Conservation (phyloP, 2,329 filamentous ascomycete species). For the Paecilomyces dactylethromorphus region DNA sequence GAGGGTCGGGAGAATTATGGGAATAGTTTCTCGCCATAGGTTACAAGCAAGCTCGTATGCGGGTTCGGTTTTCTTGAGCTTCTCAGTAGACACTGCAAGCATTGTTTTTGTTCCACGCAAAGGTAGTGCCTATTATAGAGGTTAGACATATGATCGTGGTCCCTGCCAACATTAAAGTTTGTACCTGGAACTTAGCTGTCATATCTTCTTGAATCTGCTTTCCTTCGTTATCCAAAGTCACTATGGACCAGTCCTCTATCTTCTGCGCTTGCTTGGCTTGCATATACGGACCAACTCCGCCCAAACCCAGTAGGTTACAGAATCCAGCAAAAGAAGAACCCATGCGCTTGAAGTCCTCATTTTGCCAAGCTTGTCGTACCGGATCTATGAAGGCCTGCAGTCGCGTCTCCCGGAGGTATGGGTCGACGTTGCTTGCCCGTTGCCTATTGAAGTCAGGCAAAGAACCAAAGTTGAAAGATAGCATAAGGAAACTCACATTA, state of each 20-base stretch:
- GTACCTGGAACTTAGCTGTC: constrained; percentile 63
- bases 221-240: constrained; percentile 71
- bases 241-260: constrained; percentile 74
- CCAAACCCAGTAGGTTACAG: constrained; percentile 70
- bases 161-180: constrained; percentile 14
- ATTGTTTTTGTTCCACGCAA: constrained; percentile 85
- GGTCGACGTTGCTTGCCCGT: constrained; percentile 69
- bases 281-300: constrained; percentile 75
- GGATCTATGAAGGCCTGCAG: constrained; percentile 75
- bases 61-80: constrained; percentile 65
- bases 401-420: constrained; percentile 62
- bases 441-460: constrained; percentile 50
- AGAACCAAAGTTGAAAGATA: constrained; percentile 2
- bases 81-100: constrained; percentile 86
- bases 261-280: constrained; percentile 65
- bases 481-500: constrained; percentile 53
- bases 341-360: constrained; percentile 59
- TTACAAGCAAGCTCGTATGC: constrained; percentile 69
- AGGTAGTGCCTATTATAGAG: constrained; percentile 56
- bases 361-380: constrained; percentile 73
- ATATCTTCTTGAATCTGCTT: constrained; percentile 71
- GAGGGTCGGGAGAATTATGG: constrained; percentile 75
- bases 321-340: constrained; percentile 73
- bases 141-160: constrained; percentile 1
- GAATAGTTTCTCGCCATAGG: constrained; percentile 81